Percentiles rank a stretch among this genome's conserved stretches.
These are phyloP conservation scores for Nakaseomyces bracarensis DNA, from an alignment of 1,139 yeast genomes.

Conservation along the genomic window DNA sequence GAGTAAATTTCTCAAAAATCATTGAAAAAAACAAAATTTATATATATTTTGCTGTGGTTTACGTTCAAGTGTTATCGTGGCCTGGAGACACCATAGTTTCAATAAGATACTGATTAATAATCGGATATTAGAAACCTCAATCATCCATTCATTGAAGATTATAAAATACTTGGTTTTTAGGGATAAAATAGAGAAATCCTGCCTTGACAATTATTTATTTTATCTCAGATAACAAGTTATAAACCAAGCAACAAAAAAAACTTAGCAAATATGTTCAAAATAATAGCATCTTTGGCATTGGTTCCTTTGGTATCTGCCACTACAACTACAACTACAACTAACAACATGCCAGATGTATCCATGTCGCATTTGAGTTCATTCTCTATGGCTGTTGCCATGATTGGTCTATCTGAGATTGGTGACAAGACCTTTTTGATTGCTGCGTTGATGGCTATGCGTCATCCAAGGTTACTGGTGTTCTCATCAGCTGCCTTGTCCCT, in stretches of 20 bases:
- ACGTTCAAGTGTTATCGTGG: too few species aligned
- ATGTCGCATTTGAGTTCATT: constrained; percentile 37
- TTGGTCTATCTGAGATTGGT: constrained; percentile 86
- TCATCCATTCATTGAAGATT: neutral
- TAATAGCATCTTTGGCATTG: constrained; percentile 2
- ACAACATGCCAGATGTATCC: neutral
- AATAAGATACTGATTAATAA: neutral
- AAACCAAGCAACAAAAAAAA: neutral
- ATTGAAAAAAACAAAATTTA: too few species aligned
- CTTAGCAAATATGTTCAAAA: neutral
- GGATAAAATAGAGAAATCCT: neutral
- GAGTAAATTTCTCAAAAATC: too few species aligned
- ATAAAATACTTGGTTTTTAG: neutral
- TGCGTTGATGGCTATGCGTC: constrained; percentile 96
- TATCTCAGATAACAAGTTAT: too few species aligned
- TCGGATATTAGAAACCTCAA: too few species aligned
- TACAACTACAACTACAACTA: constrained; percentile 10
- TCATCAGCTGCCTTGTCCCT: constrained; percentile 82
- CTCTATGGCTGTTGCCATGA: constrained; percentile 72
- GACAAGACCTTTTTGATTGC: constrained; percentile 96
- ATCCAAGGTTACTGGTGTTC: constrained; percentile 73
- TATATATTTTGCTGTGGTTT: too few species aligned
- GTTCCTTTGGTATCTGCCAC: constrained; percentile 7
- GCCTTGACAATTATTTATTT: too few species aligned
- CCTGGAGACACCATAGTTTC: too few species aligned